These are phyloP conservation scores for Agrostemma githago DNA, from an alignment of 148 eudicot species.

Conservation along the genomic window DNA sequence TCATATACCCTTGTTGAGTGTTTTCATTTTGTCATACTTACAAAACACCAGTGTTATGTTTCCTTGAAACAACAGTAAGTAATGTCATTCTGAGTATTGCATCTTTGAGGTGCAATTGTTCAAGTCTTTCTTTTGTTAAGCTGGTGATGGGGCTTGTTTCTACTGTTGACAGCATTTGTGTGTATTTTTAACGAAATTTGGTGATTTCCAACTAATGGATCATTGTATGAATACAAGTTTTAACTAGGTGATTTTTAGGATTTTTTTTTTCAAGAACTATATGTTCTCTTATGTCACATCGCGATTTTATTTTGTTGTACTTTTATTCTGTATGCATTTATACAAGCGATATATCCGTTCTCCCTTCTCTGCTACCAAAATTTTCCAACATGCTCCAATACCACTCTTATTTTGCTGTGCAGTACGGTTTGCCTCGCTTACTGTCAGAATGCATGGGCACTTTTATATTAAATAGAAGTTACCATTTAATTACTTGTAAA, in stretches of 20 bases:
- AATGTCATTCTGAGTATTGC: background rate
- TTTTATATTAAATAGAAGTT: background rate
- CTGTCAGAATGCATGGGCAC: conserved; percentile 9
- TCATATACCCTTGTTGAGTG: conserved; percentile 11
- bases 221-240: background rate
- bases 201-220: conserved; percentile 3
- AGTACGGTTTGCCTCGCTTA: background rate
- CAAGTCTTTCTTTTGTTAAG: conserved; percentile 1
- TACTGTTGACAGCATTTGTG: background rate
- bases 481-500: background rate
- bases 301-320: background rate
- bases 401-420: background rate
- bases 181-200: background rate
- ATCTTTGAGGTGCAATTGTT: background rate
- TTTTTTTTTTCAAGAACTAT: background rate
- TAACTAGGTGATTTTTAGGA: background rate
- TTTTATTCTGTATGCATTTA: background rate
- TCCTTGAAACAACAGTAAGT: background rate
- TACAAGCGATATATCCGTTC: background rate
- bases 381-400: background rate
- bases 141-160: background rate
- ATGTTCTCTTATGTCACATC: background rate
- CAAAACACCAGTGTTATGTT: background rate
- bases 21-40: background rate
- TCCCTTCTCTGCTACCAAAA: background rate